Percentiles rank a stretch among this genome's conserved stretches.
phyloP scores from a whole-genome alignment of 169 alveolate genomes.

The Pseudocohnilembus persalinus region DNA sequence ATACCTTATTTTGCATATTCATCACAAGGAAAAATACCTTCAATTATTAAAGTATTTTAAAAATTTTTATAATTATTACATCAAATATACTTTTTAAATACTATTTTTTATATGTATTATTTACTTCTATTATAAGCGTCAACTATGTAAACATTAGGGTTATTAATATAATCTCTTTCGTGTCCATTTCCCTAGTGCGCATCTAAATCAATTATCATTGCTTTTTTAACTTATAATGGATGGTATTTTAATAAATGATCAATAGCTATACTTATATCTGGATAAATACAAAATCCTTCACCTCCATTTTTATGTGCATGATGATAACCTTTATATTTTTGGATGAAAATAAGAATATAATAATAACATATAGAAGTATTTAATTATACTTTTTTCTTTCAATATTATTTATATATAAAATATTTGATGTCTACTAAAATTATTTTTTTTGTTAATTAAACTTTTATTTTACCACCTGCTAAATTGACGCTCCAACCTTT shows the following conservation, averaged over 20 bases:
- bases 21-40: slow-evolving; percentile 72
- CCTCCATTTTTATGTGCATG: slow-evolving; percentile 52
- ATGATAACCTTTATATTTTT: slow-evolving; percentile 15
- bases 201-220: slow-evolving; percentile 70
- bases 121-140: no score
- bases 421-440: no score
- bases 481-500: slow-evolving; percentile 72
- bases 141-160: no score
- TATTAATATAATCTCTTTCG: slow-evolving; percentile 75
- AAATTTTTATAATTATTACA: slow-evolving; percentile 39
- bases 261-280: slow-evolving; percentile 71
- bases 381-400: no score
- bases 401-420: no score
- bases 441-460: no score
- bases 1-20: slow-evolving; percentile 58
- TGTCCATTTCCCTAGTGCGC: slow-evolving; percentile 87
- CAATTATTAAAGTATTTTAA: slow-evolving; percentile 61
- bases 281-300: slow-evolving; percentile 81
- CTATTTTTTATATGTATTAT: no score
- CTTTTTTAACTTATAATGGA: slow-evolving; percentile 27
- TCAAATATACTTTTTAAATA: no score
- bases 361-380: no score
- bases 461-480: slow-evolving; percentile 63
- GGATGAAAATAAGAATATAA: no score
- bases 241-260: slow-evolving; percentile 50